Conservation (phyloP, 164 flowering plant species). For the Brasenia schreberi region DNA sequence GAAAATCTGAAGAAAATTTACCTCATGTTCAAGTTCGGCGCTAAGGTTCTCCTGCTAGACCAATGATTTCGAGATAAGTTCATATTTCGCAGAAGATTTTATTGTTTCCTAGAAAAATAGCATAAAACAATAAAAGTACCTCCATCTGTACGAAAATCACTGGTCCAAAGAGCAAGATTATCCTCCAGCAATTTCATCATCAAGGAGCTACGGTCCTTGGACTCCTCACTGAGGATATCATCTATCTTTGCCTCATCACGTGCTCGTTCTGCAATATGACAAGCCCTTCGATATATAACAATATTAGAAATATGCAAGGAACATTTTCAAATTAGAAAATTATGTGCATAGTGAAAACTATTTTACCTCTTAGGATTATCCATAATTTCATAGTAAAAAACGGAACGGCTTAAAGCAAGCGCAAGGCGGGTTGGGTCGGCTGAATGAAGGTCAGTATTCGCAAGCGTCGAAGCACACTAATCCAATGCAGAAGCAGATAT, state of each 20-base stretch:
- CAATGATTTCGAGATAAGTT: neutral
- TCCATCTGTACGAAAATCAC: conserved; percentile 11
- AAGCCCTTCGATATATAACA: conserved; percentile 8
- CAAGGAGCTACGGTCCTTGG: conserved; percentile 13
- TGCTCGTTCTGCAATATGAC: conserved; percentile 17
- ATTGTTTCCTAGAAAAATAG: too few species aligned
- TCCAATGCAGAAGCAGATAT: neutral
- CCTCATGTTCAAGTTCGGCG: conserved; percentile 35
- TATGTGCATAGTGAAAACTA: neutral
- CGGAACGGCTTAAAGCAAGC: conserved; percentile 14
- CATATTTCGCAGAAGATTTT: neutral
- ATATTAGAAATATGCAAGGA: too few species aligned
- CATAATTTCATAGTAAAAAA: conserved; percentile 15
- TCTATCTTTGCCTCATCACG: conserved; percentile 17
- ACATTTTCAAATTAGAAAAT: too few species aligned
- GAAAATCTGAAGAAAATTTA: neutral
- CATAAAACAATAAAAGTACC: neutral
- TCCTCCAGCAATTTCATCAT: conserved; percentile 16
- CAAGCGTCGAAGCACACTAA: conserved; percentile 15
- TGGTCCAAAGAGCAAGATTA: conserved; percentile 14
- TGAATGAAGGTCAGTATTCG: conserved; percentile 14
- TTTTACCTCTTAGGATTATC: conserved; percentile 15
- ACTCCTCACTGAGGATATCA: conserved; percentile 14
- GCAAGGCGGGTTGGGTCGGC: conserved; percentile 18
- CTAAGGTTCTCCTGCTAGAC: conserved; percentile 34